These are phyloP conservation scores for Linum tenue DNA, from an alignment of 345 rosid genomes.

Conservation along the genomic window DNA sequence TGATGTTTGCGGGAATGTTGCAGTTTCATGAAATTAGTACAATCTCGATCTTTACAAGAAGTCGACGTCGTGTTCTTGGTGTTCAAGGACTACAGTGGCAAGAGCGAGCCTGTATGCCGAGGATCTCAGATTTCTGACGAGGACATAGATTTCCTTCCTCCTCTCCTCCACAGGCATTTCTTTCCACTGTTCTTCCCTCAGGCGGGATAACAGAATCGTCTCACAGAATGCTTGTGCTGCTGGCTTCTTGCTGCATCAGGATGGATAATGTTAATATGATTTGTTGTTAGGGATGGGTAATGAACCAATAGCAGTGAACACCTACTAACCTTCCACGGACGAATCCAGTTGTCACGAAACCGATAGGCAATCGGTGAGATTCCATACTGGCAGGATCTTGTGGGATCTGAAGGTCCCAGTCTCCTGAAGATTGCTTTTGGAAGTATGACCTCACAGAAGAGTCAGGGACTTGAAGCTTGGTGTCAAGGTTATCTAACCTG, in stretches of 20 bases:
- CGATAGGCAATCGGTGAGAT: constrained; percentile 61
- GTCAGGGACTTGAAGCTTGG: constrained; percentile 43
- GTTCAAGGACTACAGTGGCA: constrained; percentile 63
- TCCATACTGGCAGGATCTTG: constrained; percentile 33
- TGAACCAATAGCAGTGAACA: background rate
- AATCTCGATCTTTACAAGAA: constrained; percentile 29
- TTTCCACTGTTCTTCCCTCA: constrained; percentile 75
- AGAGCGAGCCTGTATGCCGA: constrained; percentile 72
- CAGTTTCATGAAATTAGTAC: too few species aligned
- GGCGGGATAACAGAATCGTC: constrained; percentile 45
- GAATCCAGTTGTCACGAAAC: constrained; percentile 79
- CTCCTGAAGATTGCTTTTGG: constrained; percentile 42
- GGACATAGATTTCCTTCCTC: constrained; percentile 62
- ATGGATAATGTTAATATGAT: background rate
- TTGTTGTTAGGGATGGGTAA: background rate
- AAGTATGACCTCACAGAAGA: constrained; percentile 53
- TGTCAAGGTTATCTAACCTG: constrained; percentile 34
- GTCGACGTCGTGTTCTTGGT: constrained; percentile 38
- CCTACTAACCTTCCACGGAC: constrained; percentile 64
- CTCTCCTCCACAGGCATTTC: constrained; percentile 32
- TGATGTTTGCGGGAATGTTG: too few species aligned
- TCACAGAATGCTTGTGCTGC: constrained; percentile 60
- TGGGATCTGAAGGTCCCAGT: constrained; percentile 61
- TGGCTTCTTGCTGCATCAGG: constrained; percentile 53
- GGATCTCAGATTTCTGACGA: constrained; percentile 74